Conservation (phyloP, 306 rosid genomes). For the Cucurbita moschata region DNA sequence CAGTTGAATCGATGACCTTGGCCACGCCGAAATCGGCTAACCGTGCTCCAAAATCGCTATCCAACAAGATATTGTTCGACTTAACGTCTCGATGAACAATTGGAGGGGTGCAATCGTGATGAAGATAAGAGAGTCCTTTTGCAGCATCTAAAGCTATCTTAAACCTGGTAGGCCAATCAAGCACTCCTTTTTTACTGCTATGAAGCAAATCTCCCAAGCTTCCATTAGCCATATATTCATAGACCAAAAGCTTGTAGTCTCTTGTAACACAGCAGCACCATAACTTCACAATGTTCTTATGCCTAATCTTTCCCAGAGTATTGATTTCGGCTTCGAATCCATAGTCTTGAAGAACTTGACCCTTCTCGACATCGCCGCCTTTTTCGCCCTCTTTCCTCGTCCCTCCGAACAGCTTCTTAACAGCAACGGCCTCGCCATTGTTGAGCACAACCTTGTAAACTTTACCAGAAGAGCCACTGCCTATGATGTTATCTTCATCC, state of each 20-base stretch:
- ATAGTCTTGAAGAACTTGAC: constrained; percentile 8
- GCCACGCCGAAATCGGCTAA: constrained; percentile 94
- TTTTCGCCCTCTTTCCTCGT: background rate
- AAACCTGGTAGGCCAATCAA: constrained; percentile 84
- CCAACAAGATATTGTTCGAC: constrained; percentile 83
- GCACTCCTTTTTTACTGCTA: constrained; percentile 42
- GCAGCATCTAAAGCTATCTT: constrained; percentile 81
- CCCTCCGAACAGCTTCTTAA: constrained; percentile 70
- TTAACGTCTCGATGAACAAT: constrained; percentile 78
- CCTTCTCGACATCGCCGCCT: constrained; percentile 31
- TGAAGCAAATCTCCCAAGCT: constrained; percentile 75
- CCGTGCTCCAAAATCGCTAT: constrained; percentile 60
- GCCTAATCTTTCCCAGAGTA: constrained; percentile 73
- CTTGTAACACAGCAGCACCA: constrained; percentile 79
- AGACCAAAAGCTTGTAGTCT: constrained; percentile 56
- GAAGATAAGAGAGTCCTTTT: constrained; percentile 73
- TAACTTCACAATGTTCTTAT: constrained; percentile 66
- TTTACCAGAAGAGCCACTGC: constrained; percentile 68
- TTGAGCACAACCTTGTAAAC: constrained; percentile 58
- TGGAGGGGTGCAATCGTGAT: constrained; percentile 75
- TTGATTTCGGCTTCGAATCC: constrained; percentile 60
- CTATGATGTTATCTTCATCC: constrained; percentile 61
- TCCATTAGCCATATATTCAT: constrained; percentile 75
- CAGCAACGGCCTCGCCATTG: constrained; percentile 55
- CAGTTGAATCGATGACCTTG: constrained; percentile 58